phyloP scores from a whole-genome alignment of 495 filamentous ascomycete genomes.

The Penicillium steckii region DNA sequence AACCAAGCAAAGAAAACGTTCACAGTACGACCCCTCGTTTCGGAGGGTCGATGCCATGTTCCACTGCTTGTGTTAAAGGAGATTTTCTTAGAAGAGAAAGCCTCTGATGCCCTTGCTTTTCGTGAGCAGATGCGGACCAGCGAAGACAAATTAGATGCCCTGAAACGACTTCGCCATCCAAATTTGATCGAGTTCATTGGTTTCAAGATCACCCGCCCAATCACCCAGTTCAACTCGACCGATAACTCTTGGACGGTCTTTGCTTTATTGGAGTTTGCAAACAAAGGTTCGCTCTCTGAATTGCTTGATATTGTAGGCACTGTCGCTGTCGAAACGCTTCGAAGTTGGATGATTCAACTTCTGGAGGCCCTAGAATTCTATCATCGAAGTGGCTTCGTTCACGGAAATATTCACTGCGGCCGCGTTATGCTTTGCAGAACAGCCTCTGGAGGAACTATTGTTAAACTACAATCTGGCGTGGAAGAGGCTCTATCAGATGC shows the following conservation, averaged over 20 bases:
- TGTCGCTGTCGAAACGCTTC: slow-evolving; percentile 68
- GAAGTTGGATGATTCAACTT: slow-evolving; percentile 86
- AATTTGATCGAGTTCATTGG: slow-evolving; percentile 76
- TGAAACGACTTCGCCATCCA: slow-evolving; percentile 73
- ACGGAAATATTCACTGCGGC: slow-evolving; percentile 71
- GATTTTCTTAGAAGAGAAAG: slow-evolving; percentile 35
- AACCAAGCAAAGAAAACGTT: slow-evolving; percentile 57
- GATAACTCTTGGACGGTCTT: slow-evolving; percentile 70
- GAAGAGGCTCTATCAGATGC: slow-evolving; percentile 41
- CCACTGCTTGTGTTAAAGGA: slow-evolving; percentile 70
- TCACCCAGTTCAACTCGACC: slow-evolving; percentile 22
- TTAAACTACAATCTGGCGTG: slow-evolving; percentile 45
- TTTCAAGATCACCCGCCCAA: slow-evolving; percentile 65
- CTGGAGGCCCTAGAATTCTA: slow-evolving; percentile 85
- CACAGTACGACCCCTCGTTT: slow-evolving; percentile 63
- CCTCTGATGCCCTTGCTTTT: slow-evolving; percentile 47
- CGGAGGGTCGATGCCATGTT: slow-evolving; percentile 45
- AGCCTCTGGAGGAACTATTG: slow-evolving; percentile 37
- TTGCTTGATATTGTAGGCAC: slow-evolving; percentile 73
- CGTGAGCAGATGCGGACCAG: slow-evolving; percentile 53
- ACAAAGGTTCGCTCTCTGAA: slow-evolving; percentile 80
- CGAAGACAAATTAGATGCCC: slow-evolving; percentile 72
- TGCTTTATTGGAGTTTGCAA: slow-evolving; percentile 72
- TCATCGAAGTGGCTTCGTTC: slow-evolving; percentile 77
- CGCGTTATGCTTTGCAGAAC: slow-evolving; percentile 67